Percentiles rank a stretch among this genome's conserved stretches.
phyloP scores from a whole-genome alignment of 2,329 filamentous ascomycete species.

The Akanthomyces uredinophilus region DNA sequence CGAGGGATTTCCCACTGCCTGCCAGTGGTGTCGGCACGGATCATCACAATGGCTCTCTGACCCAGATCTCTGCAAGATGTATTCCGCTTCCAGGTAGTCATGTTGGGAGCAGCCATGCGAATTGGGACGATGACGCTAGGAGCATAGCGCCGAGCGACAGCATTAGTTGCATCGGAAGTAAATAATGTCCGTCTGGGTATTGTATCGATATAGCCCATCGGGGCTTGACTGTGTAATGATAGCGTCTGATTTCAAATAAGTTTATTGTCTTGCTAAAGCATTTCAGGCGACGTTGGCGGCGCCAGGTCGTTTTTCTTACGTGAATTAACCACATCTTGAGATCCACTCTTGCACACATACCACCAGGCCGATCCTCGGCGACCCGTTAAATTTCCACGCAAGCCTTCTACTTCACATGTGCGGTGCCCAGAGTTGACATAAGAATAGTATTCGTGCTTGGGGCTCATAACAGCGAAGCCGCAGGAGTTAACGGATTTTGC shows the following conservation, averaged over 20 bases:
- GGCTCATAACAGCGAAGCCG: background rate
- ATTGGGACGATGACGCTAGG: slow-evolving; percentile 44
- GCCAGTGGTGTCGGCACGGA: background rate
- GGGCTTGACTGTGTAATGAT: background rate
- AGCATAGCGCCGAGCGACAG: slow-evolving; percentile 57
- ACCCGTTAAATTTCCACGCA: slow-evolving; percentile 5
- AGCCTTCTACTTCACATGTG: background rate
- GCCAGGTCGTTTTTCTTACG: background rate
- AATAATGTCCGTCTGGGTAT: background rate
- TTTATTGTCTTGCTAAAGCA: background rate
- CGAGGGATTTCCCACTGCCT: slow-evolving; percentile 7
- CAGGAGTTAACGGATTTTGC: background rate
- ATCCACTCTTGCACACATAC: slow-evolving; percentile 6
- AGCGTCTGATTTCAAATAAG: background rate
- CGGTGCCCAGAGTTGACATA: background rate
- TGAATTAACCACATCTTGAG: background rate
- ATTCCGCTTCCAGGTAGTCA: slow-evolving; percentile 21
- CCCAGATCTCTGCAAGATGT: slow-evolving; percentile 21
- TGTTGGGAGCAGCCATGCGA: slow-evolving; percentile 35
- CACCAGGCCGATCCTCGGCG: slow-evolving; percentile 11
- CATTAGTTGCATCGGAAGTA: slow-evolving; percentile 53
- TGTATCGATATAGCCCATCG: background rate
- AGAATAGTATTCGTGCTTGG: background rate
- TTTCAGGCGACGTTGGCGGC: no score
- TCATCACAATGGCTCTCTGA: slow-evolving; percentile 4